phyloP scores from a whole-genome alignment of 352 stramenopile species.

The Globisporangium canariense region DNA sequence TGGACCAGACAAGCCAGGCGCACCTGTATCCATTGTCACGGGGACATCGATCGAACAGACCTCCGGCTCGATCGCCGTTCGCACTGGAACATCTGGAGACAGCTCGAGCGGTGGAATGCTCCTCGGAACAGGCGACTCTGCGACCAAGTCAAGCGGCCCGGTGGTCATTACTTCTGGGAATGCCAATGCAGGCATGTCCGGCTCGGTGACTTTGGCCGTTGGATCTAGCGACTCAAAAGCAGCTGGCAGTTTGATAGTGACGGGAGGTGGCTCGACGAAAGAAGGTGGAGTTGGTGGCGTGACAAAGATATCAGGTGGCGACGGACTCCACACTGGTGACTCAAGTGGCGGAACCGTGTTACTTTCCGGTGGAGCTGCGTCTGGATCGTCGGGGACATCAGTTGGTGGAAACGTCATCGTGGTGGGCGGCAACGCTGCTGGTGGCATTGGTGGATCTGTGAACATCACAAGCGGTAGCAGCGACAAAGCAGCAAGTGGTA shows the following conservation, averaged over 20 bases:
- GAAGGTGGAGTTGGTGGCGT: slow-evolving; percentile 24
- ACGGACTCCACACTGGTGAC: slow-evolving; percentile 24
- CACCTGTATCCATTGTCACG: slow-evolving; percentile 41
- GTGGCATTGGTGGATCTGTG: slow-evolving; percentile 42
- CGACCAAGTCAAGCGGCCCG: slow-evolving; percentile 31
- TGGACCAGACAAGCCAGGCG: slow-evolving; percentile 29
- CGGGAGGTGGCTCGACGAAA: slow-evolving; percentile 31
- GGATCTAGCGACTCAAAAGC: slow-evolving; percentile 25
- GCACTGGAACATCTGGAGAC: slow-evolving; percentile 33
- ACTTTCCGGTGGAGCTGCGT: slow-evolving; percentile 38
- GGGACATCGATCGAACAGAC: slow-evolving; percentile 34
- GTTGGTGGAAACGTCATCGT: slow-evolving; percentile 38
- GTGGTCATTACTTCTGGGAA: slow-evolving; percentile 42
- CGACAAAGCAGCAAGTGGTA: slow-evolving; percentile 27
- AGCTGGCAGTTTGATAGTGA: slow-evolving; percentile 25
- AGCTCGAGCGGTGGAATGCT: slow-evolving; percentile 47
- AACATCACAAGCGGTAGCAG: slow-evolving; percentile 44
- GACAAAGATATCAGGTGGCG: slow-evolving; percentile 30
- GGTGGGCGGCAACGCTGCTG: slow-evolving; percentile 38
- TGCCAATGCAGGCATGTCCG: slow-evolving; percentile 31
- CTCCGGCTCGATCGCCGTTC: slow-evolving; percentile 43
- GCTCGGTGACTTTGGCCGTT: slow-evolving; percentile 41
- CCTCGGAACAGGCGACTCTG: slow-evolving; percentile 48
- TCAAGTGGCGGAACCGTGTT: slow-evolving; percentile 44
- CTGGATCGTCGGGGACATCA: slow-evolving; percentile 31